These are phyloP conservation scores for Metschnikowia sp. DNA, from an alignment of 805 yeast species.

Conservation along the genomic window DNA sequence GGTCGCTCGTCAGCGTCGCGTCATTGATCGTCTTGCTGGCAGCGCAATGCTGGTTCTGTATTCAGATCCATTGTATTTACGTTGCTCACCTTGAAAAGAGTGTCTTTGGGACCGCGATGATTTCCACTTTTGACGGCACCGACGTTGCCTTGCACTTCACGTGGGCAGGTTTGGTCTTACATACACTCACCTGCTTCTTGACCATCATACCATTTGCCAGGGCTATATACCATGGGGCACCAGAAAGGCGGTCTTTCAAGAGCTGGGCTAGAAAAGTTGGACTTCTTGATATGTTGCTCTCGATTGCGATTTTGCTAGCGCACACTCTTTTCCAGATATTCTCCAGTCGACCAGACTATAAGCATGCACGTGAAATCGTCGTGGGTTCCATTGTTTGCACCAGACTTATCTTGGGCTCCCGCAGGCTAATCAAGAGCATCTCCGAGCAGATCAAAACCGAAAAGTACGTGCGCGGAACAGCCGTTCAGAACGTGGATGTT, in stretches of 20 bases:
- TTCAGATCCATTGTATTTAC: constrained; percentile 1
- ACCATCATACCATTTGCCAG: constrained; percentile 11
- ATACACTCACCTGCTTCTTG: constrained; percentile 7
- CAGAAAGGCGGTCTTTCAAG: background rate
- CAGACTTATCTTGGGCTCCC: background rate
- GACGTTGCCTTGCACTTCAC: background rate
- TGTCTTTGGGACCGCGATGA: constrained; percentile 5
- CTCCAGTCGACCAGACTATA: background rate
- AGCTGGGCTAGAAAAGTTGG: constrained; percentile 1
- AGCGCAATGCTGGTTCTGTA: background rate
- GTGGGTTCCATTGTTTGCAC: constrained; percentile 1
- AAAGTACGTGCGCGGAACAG: constrained; percentile 54
- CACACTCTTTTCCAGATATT: background rate
- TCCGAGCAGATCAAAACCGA: constrained; percentile 54
- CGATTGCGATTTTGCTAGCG: background rate
- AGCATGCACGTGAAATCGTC: background rate
- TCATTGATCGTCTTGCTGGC: background rate
- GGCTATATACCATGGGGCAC: background rate
- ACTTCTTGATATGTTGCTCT: background rate
- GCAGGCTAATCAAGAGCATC: constrained; percentile 15
- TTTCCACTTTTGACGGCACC: background rate
- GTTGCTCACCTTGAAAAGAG: constrained; percentile 7
- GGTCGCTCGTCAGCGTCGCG: background rate
- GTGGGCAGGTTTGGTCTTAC: constrained; percentile 13
- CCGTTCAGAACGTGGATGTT: constrained; percentile 41